phyloP scores from a whole-genome alignment of 257 asterid genomes.

The Salvia rosmarinus region DNA sequence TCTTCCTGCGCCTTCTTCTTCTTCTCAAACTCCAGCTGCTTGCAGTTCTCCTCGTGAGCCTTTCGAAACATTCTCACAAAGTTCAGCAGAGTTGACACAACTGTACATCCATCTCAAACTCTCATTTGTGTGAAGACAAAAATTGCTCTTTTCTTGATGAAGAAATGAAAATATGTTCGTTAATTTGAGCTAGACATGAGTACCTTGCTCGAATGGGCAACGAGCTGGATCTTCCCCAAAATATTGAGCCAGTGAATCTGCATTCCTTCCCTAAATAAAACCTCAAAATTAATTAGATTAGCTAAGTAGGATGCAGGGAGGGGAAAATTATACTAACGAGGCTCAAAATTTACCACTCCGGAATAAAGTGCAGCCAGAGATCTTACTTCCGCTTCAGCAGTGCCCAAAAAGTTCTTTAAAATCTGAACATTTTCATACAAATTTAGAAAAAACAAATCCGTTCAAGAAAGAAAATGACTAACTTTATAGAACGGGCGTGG shows the following conservation, averaged over 20 bases:
- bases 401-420: slow-evolving; percentile 60
- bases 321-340: not conserved
- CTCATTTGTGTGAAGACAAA: not conserved
- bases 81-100: slow-evolving; percentile 69
- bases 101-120: slow-evolving; percentile 45
- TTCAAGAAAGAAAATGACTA: not conserved
- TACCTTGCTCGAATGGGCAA: slow-evolving; percentile 82
- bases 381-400: slow-evolving; percentile 73
- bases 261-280: slow-evolving; percentile 56
- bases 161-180: not conserved
- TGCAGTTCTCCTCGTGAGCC: slow-evolving; percentile 71
- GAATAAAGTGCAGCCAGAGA: slow-evolving; percentile 74
- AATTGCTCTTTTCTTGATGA: not conserved
- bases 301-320: not conserved
- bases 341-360: slow-evolving; percentile 62
- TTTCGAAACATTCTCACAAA: slow-evolving; percentile 72
- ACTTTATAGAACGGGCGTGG: not conserved
- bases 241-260: slow-evolving; percentile 63
- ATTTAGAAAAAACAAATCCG: slow-evolving; percentile 21
- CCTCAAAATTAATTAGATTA: slow-evolving; percentile 30
- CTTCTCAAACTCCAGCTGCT: slow-evolving; percentile 71
- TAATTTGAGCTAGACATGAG: not conserved
- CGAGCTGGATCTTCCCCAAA: slow-evolving; percentile 79
- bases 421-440: slow-evolving; percentile 44
- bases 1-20: slow-evolving; percentile 72